phyloP scores from a whole-genome alignment of 108 stramenopile species.

The Fragilaria radians region DNA sequence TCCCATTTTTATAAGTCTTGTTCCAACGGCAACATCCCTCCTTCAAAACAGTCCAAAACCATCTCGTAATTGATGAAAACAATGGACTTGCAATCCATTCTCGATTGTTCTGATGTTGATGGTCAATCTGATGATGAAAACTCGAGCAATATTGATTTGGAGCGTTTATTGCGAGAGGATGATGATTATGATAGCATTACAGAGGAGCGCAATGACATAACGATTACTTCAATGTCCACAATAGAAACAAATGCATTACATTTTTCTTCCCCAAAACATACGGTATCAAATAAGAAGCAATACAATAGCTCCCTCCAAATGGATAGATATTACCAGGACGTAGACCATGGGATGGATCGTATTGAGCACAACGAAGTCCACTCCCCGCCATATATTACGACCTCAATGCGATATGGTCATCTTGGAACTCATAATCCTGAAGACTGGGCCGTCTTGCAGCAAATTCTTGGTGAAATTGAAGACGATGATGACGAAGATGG shows the following conservation, averaged over 20 bases:
- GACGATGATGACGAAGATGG: constrained; percentile 38
- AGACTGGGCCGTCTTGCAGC: constrained; percentile 60
- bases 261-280: background rate
- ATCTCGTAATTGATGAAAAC: too few relatives aligned
- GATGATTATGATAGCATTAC: constrained; percentile 33
- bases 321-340: background rate
- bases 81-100: constrained; percentile 54
- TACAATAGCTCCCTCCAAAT: background rate
- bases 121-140: constrained; percentile 14
- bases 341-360: background rate
- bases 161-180: constrained; percentile 66
- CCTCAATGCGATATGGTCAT: background rate
- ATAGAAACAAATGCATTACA: background rate
- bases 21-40: too few relatives aligned
- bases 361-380: constrained; percentile 5
- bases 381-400: background rate
- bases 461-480: constrained; percentile 59
- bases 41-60: too few relatives aligned
- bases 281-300: background rate
- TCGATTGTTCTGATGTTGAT: constrained; percentile 34
- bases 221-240: constrained; percentile 4
- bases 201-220: background rate
- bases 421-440: constrained; percentile 18
- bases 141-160: constrained; percentile 43
- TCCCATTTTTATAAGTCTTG: too few relatives aligned